phyloP scores from a whole-genome alignment of 1,284 basidiomycete genomes.

The Cystobasidium pallidum region DNA sequence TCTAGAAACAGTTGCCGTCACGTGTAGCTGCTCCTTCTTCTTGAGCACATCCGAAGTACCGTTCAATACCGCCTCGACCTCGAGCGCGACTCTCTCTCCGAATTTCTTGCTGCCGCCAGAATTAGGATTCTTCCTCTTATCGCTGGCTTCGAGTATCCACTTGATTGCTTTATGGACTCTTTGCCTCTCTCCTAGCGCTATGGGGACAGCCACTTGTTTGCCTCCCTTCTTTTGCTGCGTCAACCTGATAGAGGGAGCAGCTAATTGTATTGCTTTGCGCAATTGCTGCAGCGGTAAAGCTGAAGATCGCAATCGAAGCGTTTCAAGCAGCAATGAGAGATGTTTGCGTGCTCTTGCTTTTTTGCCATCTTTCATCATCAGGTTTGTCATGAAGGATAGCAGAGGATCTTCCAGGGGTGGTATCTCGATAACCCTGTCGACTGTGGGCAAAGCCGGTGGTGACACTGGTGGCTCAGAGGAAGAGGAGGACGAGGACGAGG shows the following conservation, averaged over 20 bases:
- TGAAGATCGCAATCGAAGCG: constrained; percentile 53
- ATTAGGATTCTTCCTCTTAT: constrained; percentile 52
- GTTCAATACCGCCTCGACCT: constrained; percentile 57
- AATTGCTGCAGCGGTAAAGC: constrained; percentile 56
- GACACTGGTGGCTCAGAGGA: background rate
- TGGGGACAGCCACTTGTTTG: constrained; percentile 56
- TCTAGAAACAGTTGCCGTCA: constrained; percentile 31
- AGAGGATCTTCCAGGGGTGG: constrained; percentile 49
- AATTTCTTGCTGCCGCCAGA: constrained; percentile 53
- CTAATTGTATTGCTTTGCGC: constrained; percentile 54
- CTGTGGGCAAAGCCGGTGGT: background rate
- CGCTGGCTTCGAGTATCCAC: constrained; percentile 58
- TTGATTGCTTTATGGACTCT: constrained; percentile 55
- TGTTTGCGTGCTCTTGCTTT: constrained; percentile 55
- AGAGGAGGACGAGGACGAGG: background rate
- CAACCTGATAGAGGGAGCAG: constrained; percentile 55
- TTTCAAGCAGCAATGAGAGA: constrained; percentile 53
- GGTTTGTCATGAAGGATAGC: constrained; percentile 54
- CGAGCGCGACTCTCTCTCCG: constrained; percentile 55
- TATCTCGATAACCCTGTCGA: constrained; percentile 28
- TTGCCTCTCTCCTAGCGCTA: constrained; percentile 55
- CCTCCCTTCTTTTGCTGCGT: constrained; percentile 56
- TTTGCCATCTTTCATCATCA: constrained; percentile 58
- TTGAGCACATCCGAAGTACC: constrained; percentile 56
- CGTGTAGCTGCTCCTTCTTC: constrained; percentile 54